phyloP scores from a whole-genome alignment of 2,329 filamentous ascomycete genomes.

The Clathrospora elynae region DNA sequence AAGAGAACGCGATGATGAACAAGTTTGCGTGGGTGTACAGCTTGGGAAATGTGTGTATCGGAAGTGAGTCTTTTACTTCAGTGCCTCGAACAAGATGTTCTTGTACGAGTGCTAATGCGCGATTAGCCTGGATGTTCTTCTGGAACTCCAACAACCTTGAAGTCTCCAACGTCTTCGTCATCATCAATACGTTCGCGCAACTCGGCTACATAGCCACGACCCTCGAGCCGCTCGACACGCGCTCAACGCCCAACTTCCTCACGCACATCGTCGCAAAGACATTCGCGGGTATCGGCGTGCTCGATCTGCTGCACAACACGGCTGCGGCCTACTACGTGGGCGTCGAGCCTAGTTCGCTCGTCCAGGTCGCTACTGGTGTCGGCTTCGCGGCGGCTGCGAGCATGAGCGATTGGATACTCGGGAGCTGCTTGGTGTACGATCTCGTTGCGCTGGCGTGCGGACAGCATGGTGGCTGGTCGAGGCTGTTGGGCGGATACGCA shows the following conservation, averaged over 20 bases:
- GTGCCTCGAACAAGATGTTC: no score
- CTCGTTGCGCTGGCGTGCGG: constrained; percentile 60
- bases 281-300: constrained; percentile 64
- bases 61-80: constrained; percentile 50
- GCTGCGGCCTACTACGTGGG: constrained; percentile 61
- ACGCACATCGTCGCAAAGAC: constrained; percentile 65
- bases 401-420: constrained; percentile 65
- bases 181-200: constrained; percentile 61
- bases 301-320: constrained; percentile 65
- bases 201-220: constrained; percentile 59
- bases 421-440: constrained; percentile 64
- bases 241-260: constrained; percentile 58
- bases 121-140: constrained; percentile 64
- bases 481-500: constrained; percentile 58
- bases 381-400: constrained; percentile 58
- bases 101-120: no score
- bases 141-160: constrained; percentile 61
- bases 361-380: constrained; percentile 60
- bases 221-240: constrained; percentile 57
- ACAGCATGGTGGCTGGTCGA: constrained; percentile 59
- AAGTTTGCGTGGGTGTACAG: constrained; percentile 62
- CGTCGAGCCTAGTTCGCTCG: constrained; percentile 51
- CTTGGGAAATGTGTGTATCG: constrained; percentile 64
- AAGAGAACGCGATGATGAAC: constrained; percentile 57
- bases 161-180: constrained; percentile 61